A percentile compares a stretch with the other conserved stretches of the same genome.
Evolutionary conservation across 192 early-diverging fungal genomes (phyloP).

Genomic region (Backusella psychrophila): DNA sequence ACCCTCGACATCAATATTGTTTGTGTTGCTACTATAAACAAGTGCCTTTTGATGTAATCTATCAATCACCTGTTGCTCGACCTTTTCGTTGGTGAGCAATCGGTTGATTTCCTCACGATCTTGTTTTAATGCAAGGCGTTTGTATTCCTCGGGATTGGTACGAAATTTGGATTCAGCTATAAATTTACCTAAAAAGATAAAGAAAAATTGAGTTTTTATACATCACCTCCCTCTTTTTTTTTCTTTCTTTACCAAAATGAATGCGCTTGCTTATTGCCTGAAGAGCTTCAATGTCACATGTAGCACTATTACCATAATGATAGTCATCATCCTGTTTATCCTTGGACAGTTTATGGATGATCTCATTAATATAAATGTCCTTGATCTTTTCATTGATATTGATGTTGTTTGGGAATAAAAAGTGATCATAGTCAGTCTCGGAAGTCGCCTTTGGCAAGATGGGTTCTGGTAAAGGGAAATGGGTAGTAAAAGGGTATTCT

Average conservation of each 20-base stretch:
- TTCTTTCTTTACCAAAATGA: constrained; percentile 75
- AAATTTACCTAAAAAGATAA: constrained; percentile 72
- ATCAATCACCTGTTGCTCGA: constrained; percentile 81
- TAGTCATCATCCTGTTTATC: constrained; percentile 74
- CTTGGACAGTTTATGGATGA: constrained; percentile 64
- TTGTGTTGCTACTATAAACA: constrained; percentile 77
- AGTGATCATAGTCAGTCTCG: constrained; percentile 66
- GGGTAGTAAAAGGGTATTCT: constrained; percentile 88
- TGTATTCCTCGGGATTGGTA: constrained; percentile 50
- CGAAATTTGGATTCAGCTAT: constrained; percentile 98
- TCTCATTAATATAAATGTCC: constrained; percentile 76
- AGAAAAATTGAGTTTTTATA: neutral
- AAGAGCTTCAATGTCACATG: constrained; percentile 90
- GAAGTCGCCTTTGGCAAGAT: constrained; percentile 48
- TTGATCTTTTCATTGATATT: constrained; percentile 87
- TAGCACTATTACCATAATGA: constrained; percentile 91
- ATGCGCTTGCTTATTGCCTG: constrained; percentile 92
- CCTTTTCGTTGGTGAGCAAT: constrained; percentile 85
- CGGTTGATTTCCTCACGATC: constrained; percentile 79
- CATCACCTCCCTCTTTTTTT: neutral
- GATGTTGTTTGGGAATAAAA: constrained; percentile 74
- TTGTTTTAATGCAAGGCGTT: constrained; percentile 40
- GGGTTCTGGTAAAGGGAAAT: constrained; percentile 68
- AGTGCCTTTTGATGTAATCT: constrained; percentile 86
- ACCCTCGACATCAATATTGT: constrained; percentile 73